phyloP scores from a whole-genome alignment of 192 early-diverging fungal genomes.

The Globomyces pollinis-pini region DNA sequence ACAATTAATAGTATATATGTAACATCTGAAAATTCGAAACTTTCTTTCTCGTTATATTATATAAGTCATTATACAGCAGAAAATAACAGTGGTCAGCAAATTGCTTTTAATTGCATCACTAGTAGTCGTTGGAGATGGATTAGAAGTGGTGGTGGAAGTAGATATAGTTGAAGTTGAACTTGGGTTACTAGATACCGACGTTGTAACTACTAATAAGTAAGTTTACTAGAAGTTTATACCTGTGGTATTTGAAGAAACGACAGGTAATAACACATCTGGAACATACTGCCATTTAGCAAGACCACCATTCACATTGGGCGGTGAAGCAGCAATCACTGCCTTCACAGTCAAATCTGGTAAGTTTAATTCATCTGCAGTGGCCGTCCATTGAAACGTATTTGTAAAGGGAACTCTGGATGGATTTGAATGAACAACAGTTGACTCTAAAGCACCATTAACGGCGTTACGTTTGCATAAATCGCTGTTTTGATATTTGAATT shows the following conservation, averaged over 20 bases:
- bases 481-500: background rate
- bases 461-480: background rate
- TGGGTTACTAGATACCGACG: too few relatives aligned
- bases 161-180: too few relatives aligned
- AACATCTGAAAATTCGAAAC: too few relatives aligned
- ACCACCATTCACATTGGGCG: background rate
- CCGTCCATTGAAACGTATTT: background rate
- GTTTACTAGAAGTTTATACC: background rate
- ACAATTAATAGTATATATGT: too few relatives aligned
- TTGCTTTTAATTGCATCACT: too few relatives aligned
- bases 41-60: too few relatives aligned
- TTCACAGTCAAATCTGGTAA: background rate
- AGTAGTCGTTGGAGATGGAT: too few relatives aligned
- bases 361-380: background rate
- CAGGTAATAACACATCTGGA: background rate
- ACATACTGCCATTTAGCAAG: constrained; percentile 3
- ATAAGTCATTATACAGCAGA: too few relatives aligned
- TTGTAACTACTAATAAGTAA: too few relatives aligned
- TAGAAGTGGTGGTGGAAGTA: too few relatives aligned
- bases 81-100: too few relatives aligned
- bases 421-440: background rate
- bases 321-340: background rate
- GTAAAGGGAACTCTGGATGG: background rate
- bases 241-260: background rate
- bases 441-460: background rate